Evolutionary conservation across 805 yeast genomes (phyloP), one percentile per base, ranked within the genome.

Genomic region (Saccharomycopsis sp.): DNA sequence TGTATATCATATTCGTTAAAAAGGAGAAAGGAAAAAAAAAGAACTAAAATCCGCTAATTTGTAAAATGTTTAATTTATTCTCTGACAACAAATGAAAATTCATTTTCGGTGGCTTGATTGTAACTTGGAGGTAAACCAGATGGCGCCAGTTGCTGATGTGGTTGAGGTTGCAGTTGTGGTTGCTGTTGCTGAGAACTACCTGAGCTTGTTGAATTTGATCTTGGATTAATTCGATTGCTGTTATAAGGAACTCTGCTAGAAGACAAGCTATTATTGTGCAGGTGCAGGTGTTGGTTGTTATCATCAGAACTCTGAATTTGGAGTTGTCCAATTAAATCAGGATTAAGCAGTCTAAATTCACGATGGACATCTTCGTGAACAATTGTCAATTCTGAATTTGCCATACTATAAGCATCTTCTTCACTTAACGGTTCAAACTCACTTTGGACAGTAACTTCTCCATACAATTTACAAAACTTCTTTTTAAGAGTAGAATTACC

Each of bases 31-130:
- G n/a, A n/a, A n/a, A n/a, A n/a, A n/a, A n/a, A n/a, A n/a, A n/a
- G n/a, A n/a, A n/a, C n/a, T n/a, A n/a, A n/a, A n/a, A n/a, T n/a
- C n/a, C n/a, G n/a, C n/a, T n/a, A n/a, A n/a, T n/a, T n/a, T n/a
- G n/a, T n/a, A n/a, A n/a, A n/a, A n/a, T n/a, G n/a, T n/a, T n/a
- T n/a, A n/a, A n/a, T n/a, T n/a, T n/a, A n/a, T n/a, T 27, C 31
- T 31, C 35, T 6, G 20, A 9, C 7, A 8, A 31, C 35, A 31
- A 31, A 31, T 14, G 9, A 14, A 14, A 31, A 31, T 20, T 31
- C 35, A 9, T 31, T 26, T 8, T 26, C 35, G 5, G 35, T 31
- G 11, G 35, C 35, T 31, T 31, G 35, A 31, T 31, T 20, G 35
- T 31, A 31, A 31, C 20, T 31, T 31, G 35, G 35, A 31, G 35